Base-by-base conservation (phyloP, 2,329 filamentous ascomycete genomes). In the Coniella vitis region DNA sequence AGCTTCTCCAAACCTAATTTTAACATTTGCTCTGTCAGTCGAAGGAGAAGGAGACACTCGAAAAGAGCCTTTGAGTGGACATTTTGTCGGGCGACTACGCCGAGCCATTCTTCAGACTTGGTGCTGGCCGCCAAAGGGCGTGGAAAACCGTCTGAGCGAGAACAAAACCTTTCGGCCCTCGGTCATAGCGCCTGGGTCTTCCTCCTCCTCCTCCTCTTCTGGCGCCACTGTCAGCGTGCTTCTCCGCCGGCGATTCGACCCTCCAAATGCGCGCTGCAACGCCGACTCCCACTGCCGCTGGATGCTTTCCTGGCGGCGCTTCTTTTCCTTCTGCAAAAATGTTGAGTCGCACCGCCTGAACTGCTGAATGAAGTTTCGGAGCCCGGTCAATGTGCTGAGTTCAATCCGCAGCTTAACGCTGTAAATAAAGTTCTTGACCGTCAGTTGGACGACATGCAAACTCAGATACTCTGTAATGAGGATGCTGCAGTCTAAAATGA, bases 341-440 rank as follows among this genome's bases (percentile, higher is more conserved):
- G 14, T 20, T 12, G 42, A 37, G 17, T 49, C 48, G 2, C 35
- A 21, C 14, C 16, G 25, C 32, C 48, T 38, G 3, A 47, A 41
- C 2, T 46, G 48, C 17, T 39, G 48, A 17, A 49, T 38, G 14
- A 46, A 41, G 7, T 47, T 37, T 36, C 48, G 48, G 4, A 71
- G 62, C 12, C 63, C 64, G 22, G 76, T 66, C 9, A 82, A 63
- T 36, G 82, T 71, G 14, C 74, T 71, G 53, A 74, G 72, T 60
- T 81, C 78, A n/a, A 78, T 67, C 52, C 77, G 76, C 36, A 77
- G 64, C 55, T 73, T 73, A 55, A 72, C 59, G 38, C 63, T 66
- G 57, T 72, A 73, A 5, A 70, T 64, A 17, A 69, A 66, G 12
- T 64, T 63, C 55, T 71, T 70, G 31, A 67, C 58, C 4, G 62